Base-by-base conservation (phyloP, 805 yeast species). In the Yarrowia hollandica region DNA sequence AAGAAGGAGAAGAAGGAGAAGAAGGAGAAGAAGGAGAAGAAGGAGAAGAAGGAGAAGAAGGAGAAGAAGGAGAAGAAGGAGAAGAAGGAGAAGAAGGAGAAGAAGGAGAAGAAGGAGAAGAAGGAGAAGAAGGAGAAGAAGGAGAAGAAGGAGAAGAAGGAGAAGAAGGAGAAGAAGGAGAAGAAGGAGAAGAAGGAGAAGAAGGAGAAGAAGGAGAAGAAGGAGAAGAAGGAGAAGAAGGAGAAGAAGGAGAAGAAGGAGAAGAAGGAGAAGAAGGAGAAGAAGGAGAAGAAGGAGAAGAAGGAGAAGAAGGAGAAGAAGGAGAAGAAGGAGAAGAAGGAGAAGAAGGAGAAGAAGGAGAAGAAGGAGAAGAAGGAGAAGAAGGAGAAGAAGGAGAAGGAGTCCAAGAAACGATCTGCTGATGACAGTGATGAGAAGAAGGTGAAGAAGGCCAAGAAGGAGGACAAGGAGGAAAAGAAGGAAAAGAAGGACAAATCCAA, bases 91-190 rank as follows among this genome's bases (percentile, higher is more conserved):
- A 19, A 41, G 30, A 35, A 30, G 33, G 52, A 48, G 44, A 61
- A 60, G 42, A 9, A 31, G 34, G 39, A 48, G 18, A 54, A 46
- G 44, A 57, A 34, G 34, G 28, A 23, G 10, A 37, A 65, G 37
- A 42, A 41, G 57, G 46, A 58, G 14, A 57, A 57, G 59, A 44
- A 46, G 19, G 50, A 44, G n/a, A 39, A 60, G 37, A 30, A 39
- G 55, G 35, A 38, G 16, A 59, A 60, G 59, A 50, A 42, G 38
- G 60, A 60, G 8, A 59, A 60, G 46, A 35, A 30, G 21, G 60
- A 60, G 14, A 37, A 57, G 44, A 59, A 57, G 25, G 50, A 42
- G 19, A 39, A 58, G 33, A 34, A 39, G 57, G 38, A 38, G 23
- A 59, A 50, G 44, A 41, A 52, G 26, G 59, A 48, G 28, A 41